Evolutionary conservation across 2,329 filamentous ascomycete genomes (phyloP).

Genomic region (Geoglossum cookeanum): DNA sequence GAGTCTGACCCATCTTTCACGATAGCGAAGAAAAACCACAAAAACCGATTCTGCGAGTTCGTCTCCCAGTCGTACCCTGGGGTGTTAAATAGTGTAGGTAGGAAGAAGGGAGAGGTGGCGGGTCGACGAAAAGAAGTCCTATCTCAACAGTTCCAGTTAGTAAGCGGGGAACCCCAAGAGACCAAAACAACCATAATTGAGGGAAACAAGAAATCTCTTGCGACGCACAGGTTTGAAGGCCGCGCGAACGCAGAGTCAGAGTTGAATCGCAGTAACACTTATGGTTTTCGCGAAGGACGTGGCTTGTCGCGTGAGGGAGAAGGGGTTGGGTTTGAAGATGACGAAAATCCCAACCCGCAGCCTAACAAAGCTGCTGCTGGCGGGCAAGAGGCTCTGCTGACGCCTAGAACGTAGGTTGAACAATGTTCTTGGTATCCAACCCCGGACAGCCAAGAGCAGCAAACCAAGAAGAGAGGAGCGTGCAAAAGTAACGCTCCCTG

Average conservation of each 20-base stretch:
- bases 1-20: conserved; percentile 76
- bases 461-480: too few species aligned
- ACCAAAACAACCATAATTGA: not conserved
- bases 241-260: not conserved
- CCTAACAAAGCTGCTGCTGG: too few species aligned
- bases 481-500: too few species aligned
- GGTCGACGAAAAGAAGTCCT: not conserved
- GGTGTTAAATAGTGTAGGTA: not conserved
- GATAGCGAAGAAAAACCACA: not conserved
- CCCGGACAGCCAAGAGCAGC: too few species aligned
- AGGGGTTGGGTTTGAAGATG: not conserved
- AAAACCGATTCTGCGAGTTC: not conserved
- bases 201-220: not conserved
- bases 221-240: not conserved
- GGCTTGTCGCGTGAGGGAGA: not conserved
- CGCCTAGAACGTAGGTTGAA: too few species aligned
- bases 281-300: not conserved
- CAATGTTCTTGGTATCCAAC: too few species aligned
- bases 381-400: not conserved
- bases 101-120: not conserved
- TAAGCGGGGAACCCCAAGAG: not conserved
- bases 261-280: not conserved
- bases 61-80: not conserved
- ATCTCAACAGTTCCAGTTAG: not conserved
- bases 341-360: not conserved